Percentiles rank a stretch among this genome's conserved stretches.
phyloP scores from a whole-genome alignment of 768 basidiomycete genomes.

The Russula sp. region DNA sequence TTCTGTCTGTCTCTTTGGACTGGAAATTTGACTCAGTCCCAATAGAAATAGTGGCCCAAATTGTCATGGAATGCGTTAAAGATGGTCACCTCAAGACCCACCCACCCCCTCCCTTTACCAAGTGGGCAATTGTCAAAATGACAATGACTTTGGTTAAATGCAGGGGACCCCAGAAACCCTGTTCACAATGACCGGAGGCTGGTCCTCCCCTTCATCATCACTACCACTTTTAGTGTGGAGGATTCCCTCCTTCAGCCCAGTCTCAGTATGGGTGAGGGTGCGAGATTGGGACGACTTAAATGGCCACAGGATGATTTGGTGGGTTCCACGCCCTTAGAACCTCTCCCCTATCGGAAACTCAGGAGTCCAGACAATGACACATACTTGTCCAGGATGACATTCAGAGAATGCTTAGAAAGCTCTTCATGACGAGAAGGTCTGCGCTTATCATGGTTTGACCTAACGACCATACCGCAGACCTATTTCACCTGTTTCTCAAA shows the following conservation, averaged over 20 bases:
- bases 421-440: slow-evolving; percentile 82
- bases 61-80: too few relatives aligned
- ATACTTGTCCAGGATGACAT: slow-evolving; percentile 67
- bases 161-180: too few relatives aligned
- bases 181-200: too few relatives aligned
- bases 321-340: slow-evolving; percentile 26
- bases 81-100: too few relatives aligned
- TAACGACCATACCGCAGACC: slow-evolving; percentile 39
- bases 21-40: too few relatives aligned
- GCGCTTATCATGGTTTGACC: slow-evolving; percentile 14
- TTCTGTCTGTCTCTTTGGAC: too few relatives aligned
- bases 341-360: neutral
- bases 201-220: slow-evolving; percentile 58
- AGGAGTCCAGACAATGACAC: slow-evolving; percentile 60
- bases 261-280: slow-evolving; percentile 86
- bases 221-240: slow-evolving; percentile 71
- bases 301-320: slow-evolving; percentile 60
- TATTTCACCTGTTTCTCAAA: slow-evolving; percentile 83
- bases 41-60: too few relatives aligned
- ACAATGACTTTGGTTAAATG: too few relatives aligned
- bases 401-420: slow-evolving; percentile 65
- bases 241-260: slow-evolving; percentile 85
- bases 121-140: too few relatives aligned
- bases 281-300: slow-evolving; percentile 59
- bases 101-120: too few relatives aligned